Base-by-base conservation (phyloP, 805 yeast species). In the Candida methanosorbosa region DNA sequence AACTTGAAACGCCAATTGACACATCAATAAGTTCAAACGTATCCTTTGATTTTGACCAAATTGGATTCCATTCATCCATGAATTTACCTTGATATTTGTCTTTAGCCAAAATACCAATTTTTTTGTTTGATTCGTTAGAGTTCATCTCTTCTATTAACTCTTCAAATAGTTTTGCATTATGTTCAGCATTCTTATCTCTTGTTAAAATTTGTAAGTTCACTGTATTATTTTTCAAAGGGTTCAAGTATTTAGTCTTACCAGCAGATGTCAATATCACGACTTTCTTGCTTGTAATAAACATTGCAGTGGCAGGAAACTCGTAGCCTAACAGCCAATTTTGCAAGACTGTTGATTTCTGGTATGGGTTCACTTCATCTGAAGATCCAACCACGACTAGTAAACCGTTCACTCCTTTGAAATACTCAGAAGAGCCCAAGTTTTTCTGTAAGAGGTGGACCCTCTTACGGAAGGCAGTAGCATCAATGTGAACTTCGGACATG, bases 301-400 rank as follows among this genome's bases (percentile, higher is more conserved):
- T 59, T 21, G 78, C 77, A 2, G 97, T 87, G 33, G 92, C 92
- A n/a, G 95, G 94, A 52, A 90, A 90, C 55, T 92, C 97, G 55
- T 88, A 90, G 4, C 97, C 95, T 32, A 90, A 62, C 35, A 90
- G 63, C 97, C 97, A 90, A 34, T 78, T 81, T 55, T 88, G 97
- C 31, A 88, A 59, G 30, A 82, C 79, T 1, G 94, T 78, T 11
- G 94, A 80, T 59, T 85, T 85, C 53, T 82, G 86, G 58, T 85
- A 87, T 32, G 95, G 94, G 54, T 86, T 82, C 43, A 82, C 90
- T 40, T 83, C 92, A 52, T 85, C 87, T 29, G 84, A 66, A 7
- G 94, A 82, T 11, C 97, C 97, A 31, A 82, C 80, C 12, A 84
- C 75, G 30, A 84, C 72, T 40, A 86, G 49, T 22, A 81, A 44